Evolutionary conservation across 164 flowering plant genomes (phyloP).

Genomic region (Paratinospora sagittata): DNA sequence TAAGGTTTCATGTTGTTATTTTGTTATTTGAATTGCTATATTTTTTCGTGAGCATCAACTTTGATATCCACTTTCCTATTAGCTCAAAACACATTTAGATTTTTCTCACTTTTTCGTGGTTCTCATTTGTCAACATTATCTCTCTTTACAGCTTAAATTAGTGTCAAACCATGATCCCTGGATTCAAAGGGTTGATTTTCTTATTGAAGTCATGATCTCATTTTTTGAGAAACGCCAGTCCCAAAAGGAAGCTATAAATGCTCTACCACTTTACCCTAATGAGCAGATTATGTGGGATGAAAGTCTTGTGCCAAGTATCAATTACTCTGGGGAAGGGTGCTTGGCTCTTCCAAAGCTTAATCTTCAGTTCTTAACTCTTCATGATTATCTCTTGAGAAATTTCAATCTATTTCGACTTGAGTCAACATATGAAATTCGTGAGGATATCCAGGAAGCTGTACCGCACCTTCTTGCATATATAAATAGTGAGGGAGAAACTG

Average conservation of each 20-base stretch:
- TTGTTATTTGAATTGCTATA: neutral
- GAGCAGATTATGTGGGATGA: constrained; percentile 99
- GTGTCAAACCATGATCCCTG: constrained; percentile 78
- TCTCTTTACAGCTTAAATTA: constrained; percentile 70
- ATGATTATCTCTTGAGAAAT: constrained; percentile 93
- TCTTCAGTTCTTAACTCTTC: constrained; percentile 88
- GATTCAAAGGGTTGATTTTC: constrained; percentile 81
- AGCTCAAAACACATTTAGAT: neutral
- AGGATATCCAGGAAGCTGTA: constrained; percentile 95
- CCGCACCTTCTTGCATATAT: constrained; percentile 93
- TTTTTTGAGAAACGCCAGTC: constrained; percentile 88
- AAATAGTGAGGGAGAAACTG: constrained; percentile 91
- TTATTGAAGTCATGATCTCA: constrained; percentile 83
- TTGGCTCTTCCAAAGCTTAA: constrained; percentile 96
- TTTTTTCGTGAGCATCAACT: neutral
- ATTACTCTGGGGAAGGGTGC: constrained; percentile 99
- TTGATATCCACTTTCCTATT: neutral
- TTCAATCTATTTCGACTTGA: constrained; percentile 97
- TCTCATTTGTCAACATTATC: constrained; percentile 2
- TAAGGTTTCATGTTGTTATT: neutral
- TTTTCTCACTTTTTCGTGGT: neutral
- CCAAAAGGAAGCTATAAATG: constrained; percentile 95
- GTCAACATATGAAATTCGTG: constrained; percentile 98
- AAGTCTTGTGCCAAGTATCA: constrained; percentile 95
- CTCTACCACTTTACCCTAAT: constrained; percentile 96